phyloP scores from a whole-genome alignment of 306 rosid species.

The Hylodesmum podocarpum region DNA sequence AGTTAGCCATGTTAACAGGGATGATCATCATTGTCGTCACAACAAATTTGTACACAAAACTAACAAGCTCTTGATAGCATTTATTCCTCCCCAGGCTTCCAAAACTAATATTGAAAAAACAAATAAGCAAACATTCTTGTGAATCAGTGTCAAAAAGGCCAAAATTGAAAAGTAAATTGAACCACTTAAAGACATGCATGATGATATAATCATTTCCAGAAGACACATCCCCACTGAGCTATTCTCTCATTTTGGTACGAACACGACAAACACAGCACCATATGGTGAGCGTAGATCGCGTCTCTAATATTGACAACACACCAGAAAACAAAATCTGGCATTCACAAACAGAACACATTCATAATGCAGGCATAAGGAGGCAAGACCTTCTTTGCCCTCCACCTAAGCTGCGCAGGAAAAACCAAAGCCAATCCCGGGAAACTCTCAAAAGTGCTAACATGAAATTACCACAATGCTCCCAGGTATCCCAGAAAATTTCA shows the following conservation, averaged over 20 bases:
- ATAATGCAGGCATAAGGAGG: no score
- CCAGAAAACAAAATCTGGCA: constrained; percentile 1
- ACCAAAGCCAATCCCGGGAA: no score
- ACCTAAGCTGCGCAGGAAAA: no score
- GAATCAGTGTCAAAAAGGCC: not conserved
- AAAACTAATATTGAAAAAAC: not conserved
- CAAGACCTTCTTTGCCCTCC: no score
- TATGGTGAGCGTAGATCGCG: not conserved
- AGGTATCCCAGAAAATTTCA: not conserved
- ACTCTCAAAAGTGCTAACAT: not conserved
- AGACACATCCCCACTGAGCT: not conserved
- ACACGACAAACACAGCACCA: not conserved
- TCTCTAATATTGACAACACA: not conserved
- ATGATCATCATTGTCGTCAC: not conserved
- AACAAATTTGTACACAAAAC: constrained; percentile 11
- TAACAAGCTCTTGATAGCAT: not conserved
- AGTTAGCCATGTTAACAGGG: not conserved
- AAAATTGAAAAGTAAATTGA: not conserved
- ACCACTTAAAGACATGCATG: not conserved
- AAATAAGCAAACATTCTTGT: not conserved
- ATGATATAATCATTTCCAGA: constrained; percentile 5
- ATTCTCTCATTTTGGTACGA: not conserved
- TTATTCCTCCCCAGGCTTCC: constrained; percentile 1
- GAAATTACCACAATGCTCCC: not conserved
- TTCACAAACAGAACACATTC: not conserved